phyloP scores from a whole-genome alignment of 805 yeast species.

The Hanseniaspora thailandica region DNA sequence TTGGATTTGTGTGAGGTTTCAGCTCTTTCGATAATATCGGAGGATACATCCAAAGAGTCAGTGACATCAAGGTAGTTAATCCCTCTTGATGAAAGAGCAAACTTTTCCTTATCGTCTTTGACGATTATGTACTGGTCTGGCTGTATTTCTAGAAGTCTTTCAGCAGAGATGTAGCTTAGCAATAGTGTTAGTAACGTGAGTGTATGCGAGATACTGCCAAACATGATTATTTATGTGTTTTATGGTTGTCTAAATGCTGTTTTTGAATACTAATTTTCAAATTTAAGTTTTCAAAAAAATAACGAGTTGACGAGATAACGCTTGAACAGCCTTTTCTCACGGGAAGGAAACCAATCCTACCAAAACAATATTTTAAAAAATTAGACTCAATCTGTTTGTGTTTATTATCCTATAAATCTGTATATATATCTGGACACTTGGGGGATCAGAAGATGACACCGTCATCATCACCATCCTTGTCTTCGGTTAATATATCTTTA shows the following conservation, averaged over 20 bases:
- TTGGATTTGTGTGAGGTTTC: neutral
- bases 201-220: too few relatives aligned
- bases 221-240: too few relatives aligned
- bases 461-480: conserved; percentile 31
- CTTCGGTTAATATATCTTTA: conserved; percentile 15
- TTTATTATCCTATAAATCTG: too few relatives aligned
- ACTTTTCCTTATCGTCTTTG: neutral
- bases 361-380: too few relatives aligned
- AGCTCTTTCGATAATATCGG: neutral
- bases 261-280: too few relatives aligned
- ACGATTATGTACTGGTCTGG: neutral
- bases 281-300: too few relatives aligned
- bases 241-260: too few relatives aligned
- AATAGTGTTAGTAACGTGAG: too few relatives aligned
- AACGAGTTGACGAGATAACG: too few relatives aligned
- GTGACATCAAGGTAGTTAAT: neutral
- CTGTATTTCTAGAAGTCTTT: conserved; percentile 1
- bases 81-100: neutral
- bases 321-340: too few relatives aligned
- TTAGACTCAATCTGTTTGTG: too few relatives aligned
- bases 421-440: neutral
- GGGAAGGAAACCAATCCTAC: too few relatives aligned
- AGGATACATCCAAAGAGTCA: neutral
- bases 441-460: conserved; percentile 34
- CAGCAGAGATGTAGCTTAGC: neutral